Evolutionary conservation across 257 asterid genomes (phyloP).

Genomic region (Primulina eburnea): DNA sequence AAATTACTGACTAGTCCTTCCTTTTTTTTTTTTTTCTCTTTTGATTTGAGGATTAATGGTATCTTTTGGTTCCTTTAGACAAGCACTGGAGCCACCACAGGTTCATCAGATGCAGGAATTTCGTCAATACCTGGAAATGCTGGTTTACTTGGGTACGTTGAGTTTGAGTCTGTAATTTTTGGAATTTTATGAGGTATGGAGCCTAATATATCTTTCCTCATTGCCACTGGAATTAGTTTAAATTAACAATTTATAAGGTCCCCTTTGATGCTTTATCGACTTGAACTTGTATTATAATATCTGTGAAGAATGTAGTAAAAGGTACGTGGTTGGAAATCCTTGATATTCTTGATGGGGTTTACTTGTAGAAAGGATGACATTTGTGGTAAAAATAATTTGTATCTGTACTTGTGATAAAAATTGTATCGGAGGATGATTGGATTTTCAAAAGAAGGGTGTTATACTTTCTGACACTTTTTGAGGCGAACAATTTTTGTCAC

Average conservation of each 20-base stretch:
- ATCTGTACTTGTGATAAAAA: conserved; percentile 6
- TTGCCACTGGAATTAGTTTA: neutral
- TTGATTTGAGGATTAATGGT: conserved; percentile 21
- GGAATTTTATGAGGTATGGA: conserved; percentile 7
- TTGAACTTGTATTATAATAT: neutral
- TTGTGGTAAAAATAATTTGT: neutral
- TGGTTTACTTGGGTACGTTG: conserved; percentile 86
- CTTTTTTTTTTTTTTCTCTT: conserved; percentile 8
- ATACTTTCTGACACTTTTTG: neutral
- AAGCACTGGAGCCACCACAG: conserved; percentile 56
- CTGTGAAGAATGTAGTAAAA: neutral
- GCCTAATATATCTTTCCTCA: conserved; percentile 6
- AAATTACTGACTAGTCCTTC: conserved; percentile 4
- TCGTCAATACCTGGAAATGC: conserved; percentile 84
- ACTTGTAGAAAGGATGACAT: conserved; percentile 1
- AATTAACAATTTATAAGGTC: conserved; percentile 12
- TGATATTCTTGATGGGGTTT: conserved; percentile 11
- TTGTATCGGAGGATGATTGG: conserved; percentile 3
- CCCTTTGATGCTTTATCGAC: conserved; percentile 11
- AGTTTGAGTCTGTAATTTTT: conserved; percentile 9
- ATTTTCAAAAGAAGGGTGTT: neutral
- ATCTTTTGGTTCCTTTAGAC: conserved; percentile 43
- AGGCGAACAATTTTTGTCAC: neutral
- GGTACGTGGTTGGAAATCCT: neutral
- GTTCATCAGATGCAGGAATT: conserved; percentile 51